These are phyloP conservation scores for Fomitopsis pulvina DNA, from an alignment of 768 basidiomycete genomes.

Conservation along the genomic window DNA sequence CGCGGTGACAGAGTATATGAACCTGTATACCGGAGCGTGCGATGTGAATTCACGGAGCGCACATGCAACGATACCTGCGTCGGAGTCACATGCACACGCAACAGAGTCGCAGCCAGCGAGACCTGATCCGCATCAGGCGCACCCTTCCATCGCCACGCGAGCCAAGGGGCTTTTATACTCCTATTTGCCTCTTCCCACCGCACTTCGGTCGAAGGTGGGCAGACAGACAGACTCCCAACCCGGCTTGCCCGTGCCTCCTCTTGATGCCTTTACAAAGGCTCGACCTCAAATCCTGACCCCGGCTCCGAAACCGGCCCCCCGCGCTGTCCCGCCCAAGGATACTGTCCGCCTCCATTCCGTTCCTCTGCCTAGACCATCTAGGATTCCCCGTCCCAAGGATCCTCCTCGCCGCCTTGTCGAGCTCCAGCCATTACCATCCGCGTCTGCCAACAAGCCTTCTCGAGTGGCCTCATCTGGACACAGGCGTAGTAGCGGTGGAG, in stretches of 20 bases:
- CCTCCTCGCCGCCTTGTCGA: conserved; percentile 46
- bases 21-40: conserved; percentile 41
- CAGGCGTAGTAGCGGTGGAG: conserved; percentile 60
- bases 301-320: conserved; percentile 40
- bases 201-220: conserved; percentile 33
- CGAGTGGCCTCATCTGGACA: conserved; percentile 20
- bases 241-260: conserved; percentile 51
- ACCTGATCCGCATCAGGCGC: neutral
- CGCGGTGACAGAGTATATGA: conserved; percentile 50
- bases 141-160: conserved; percentile 37
- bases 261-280: conserved; percentile 39
- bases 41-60: neutral
- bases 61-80: neutral
- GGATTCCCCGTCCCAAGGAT: conserved; percentile 34
- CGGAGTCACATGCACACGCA: neutral
- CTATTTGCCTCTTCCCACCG: conserved; percentile 50
- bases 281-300: conserved; percentile 59
- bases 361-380: conserved; percentile 30
- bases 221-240: conserved; percentile 24
- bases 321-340: conserved; percentile 51
- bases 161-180: conserved; percentile 55
- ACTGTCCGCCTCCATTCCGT: conserved; percentile 56
- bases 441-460: conserved; percentile 21
- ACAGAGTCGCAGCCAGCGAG: neutral
- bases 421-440: conserved; percentile 39